Evolutionary conservation across 1,139 yeast genomes (phyloP).

Genomic region (Saccharomyces hybrid): DNA sequence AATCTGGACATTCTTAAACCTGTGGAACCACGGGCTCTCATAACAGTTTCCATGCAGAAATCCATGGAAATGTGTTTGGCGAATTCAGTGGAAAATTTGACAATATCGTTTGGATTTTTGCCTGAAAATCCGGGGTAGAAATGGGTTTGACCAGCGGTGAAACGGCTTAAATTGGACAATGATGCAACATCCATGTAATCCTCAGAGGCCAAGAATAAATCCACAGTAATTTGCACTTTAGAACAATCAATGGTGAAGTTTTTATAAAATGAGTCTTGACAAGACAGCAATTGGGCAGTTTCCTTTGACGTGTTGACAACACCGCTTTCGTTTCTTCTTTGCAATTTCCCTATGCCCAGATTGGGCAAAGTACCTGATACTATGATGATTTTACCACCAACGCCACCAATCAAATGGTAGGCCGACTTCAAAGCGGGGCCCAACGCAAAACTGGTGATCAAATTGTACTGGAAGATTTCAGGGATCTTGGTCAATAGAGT

Average conservation of each 20-base stretch:
- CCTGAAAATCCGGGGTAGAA: conserved; percentile 96
- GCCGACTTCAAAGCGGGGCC: conserved; percentile 93
- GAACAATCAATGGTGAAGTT: conserved; percentile 94
- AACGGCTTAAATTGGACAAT: conserved; percentile 79
- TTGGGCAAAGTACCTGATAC: conserved; percentile 79
- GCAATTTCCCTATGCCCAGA: conserved; percentile 75
- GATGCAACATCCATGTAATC: conserved; percentile 94
- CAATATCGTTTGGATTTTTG: conserved; percentile 69
- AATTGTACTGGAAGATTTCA: conserved; percentile 60
- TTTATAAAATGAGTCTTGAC: conserved; percentile 85
- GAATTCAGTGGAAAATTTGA: conserved; percentile 80
- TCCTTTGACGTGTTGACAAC: conserved; percentile 79
- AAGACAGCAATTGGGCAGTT: conserved; percentile 59
- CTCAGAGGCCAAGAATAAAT: conserved; percentile 80
- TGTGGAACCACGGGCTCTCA: conserved; percentile 89
- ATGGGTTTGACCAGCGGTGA: conserved; percentile 95
- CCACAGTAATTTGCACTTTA: conserved; percentile 84
- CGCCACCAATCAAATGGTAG: conserved; percentile 63
- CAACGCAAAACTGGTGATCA: conserved; percentile 66
- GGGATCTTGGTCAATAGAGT: conserved; percentile 63
- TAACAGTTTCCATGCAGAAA: conserved; percentile 84
- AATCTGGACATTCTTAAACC: conserved; percentile 66
- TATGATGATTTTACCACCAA: conserved; percentile 86
- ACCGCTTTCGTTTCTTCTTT: conserved; percentile 71
- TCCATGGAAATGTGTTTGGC: conserved; percentile 88